Base-by-base conservation (phyloP, 768 basidiomycete genomes). In the Tylopilus sp. region DNA sequence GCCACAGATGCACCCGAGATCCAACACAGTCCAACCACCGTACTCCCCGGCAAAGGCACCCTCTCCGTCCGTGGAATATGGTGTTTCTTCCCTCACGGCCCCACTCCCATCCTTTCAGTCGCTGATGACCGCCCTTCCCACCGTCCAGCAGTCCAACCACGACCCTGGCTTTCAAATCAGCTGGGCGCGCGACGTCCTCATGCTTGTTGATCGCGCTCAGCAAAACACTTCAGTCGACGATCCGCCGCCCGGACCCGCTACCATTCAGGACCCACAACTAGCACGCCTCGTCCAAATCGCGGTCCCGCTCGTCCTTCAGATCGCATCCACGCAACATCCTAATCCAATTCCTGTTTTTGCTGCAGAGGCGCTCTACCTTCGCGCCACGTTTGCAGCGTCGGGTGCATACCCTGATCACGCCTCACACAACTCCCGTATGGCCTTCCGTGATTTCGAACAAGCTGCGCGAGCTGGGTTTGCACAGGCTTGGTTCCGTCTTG, bases 401-500 rank as follows among this genome's bases (percentile, higher is more conserved):
- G 93, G 93, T 10, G 77, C 81, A 5, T 87, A 83, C 67, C 88
- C 90, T 0, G 78, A 82, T 13, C 75, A 80, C 55, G 61, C 89
- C 21, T 75, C 74, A 0, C 81, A 80, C 52, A 89, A 89, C 63
- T 86, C 87, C 2, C 78, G 90, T 6, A 63, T 77, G 7, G 93
- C 96, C 2, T 98, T 98, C 73, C 78, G 91, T 22, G 92, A 94
- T 64, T 97, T 89, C 62, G 95, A 98, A 66, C 73, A 76, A 2
- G 84, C 91, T 3, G 95, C 93, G 0, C 76, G 89, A 25, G 82
- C 78, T 1, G 94, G 95, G 0, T 87, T 83, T 57, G 72, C 77
- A 4, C 73, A 80, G n/a, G 91, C 91, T 0, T 98, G 96, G 95
- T 97, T 94, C 73, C 79, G 86, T 24, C 78, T 98, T 1, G 96